Conservation (phyloP, 148 eudicot species). For the Nepenthes mirabilis region DNA sequence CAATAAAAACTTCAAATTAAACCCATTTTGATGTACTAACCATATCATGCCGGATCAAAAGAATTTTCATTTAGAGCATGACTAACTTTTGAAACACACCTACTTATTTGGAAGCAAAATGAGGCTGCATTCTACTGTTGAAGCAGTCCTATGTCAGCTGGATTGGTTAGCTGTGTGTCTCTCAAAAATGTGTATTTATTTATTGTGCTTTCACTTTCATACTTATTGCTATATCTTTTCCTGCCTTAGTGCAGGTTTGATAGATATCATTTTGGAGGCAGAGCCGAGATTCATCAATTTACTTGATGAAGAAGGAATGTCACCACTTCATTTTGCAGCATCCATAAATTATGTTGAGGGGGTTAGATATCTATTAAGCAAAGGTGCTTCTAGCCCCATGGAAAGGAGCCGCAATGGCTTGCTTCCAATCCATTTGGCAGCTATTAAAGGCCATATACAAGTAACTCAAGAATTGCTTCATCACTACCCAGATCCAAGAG, state of each 20-base stretch:
- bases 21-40: too few relatives aligned
- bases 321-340: constrained; percentile 15
- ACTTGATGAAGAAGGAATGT: constrained; percentile 4
- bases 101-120: too few relatives aligned
- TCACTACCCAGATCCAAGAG: constrained; percentile 8
- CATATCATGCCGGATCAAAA: too few relatives aligned
- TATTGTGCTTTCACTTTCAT: not conserved
- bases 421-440: constrained; percentile 17
- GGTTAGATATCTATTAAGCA: not conserved
- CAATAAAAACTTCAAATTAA: too few relatives aligned
- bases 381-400: not conserved
- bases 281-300: not conserved
- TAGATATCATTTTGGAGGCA: not conserved
- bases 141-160: too few relatives aligned
- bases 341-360: constrained; percentile 5
- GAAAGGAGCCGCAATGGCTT: constrained; percentile 5
- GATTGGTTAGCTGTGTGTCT: too few relatives aligned
- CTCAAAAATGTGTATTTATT: not conserved
- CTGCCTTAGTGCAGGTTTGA: not conserved
- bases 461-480: constrained; percentile 4
- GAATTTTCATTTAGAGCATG: too few relatives aligned
- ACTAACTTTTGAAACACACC: too few relatives aligned
- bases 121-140: too few relatives aligned
- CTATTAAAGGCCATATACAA: constrained; percentile 9
- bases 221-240: not conserved